Base-by-base conservation (phyloP, 1,284 basidiomycete species). In the Papiliotrema nemorosa region DNA sequence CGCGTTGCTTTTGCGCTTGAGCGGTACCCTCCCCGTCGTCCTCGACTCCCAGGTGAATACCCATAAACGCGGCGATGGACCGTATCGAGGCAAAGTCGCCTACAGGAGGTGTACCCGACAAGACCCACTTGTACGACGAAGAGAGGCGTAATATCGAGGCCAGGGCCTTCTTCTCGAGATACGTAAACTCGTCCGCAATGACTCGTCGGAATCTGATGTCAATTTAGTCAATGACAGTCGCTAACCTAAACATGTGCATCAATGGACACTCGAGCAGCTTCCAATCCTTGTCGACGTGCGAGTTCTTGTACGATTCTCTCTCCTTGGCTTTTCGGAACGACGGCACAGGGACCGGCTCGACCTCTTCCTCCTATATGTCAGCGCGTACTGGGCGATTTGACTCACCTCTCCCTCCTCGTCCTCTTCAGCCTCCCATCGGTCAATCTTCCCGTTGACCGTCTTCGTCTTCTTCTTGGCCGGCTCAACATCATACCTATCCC, bases 161-260 rank as follows among this genome's bases (percentile, higher is more conserved):
- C 49, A 89, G 84, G 7, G 84, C 80, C 62, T 87, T 84, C 47
- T 87, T 89, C 33, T 87, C 84, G 14, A 94, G 80, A 68, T 97
- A 97, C 1, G 92, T 94, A 72, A 94, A 97, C 71, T 97, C 92
- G 75, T 97, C 93, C 41, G 96, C 85, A 45, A 96, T 86, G 43
- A 89, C 82, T 2, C 92, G 85, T 6, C 87, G 79, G 70, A 88
- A 94, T 6, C 73, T 29, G 20, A 10, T 18, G 14, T 5, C 14
- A 13, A 25, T 13, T 36, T 2, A 31, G 29, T 31, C 9, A 31
- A 14, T 31, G 25, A 3, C 22, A 2, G 27, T 24, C 16, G 1
- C 1, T 45, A 34, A 71, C 72, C 90, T 82, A 80, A 97, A 96
- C 80, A 92, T 87, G 72, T 94, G 90, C 45, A 96, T 76, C 13